These are phyloP conservation scores for Podila clonocystis DNA, from an alignment of 192 early-diverging fungal genomes.

Conservation along the genomic window DNA sequence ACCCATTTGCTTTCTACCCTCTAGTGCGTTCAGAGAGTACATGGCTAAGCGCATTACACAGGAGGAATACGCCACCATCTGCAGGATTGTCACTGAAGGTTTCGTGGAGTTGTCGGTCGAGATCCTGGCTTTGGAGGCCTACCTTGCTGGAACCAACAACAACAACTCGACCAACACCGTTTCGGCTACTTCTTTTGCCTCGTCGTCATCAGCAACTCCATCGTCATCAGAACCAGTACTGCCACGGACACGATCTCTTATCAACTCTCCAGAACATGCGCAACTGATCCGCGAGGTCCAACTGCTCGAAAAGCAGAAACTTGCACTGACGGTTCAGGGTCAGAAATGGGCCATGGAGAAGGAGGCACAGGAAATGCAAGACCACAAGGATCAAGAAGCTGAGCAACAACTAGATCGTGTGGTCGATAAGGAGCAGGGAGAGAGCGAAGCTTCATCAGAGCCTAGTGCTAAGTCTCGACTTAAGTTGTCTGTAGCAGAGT, in stretches of 20 bases:
- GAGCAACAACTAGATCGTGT: slow-evolving; percentile 28
- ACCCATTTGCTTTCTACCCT: background rate
- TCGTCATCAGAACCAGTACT: background rate
- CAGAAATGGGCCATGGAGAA: slow-evolving; percentile 32
- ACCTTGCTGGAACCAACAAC: slow-evolving; percentile 39
- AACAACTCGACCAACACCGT: background rate
- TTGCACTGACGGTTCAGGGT: slow-evolving; percentile 33
- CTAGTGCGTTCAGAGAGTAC: slow-evolving; percentile 46
- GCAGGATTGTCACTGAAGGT: slow-evolving; percentile 44
- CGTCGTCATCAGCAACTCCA: background rate
- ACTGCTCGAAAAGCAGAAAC: slow-evolving; percentile 38
- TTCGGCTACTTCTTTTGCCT: background rate
- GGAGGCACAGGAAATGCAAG: slow-evolving; percentile 22
- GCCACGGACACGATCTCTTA: slow-evolving; percentile 1
- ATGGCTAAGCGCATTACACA: slow-evolving; percentile 36
- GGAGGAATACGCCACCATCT: slow-evolving; percentile 47
- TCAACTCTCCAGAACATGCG: slow-evolving; percentile 46
- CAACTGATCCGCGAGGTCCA: slow-evolving; percentile 43
- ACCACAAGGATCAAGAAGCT: slow-evolving; percentile 26
- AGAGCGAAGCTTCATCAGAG: background rate
- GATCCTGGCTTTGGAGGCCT: slow-evolving; percentile 42
- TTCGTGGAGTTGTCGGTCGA: slow-evolving; percentile 46
- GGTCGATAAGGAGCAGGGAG: background rate
- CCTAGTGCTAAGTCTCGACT: background rate
- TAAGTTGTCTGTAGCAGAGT: slow-evolving; percentile 28